Evolutionary conservation across 2,329 filamentous ascomycete genomes (phyloP).

Genomic region (Scedosporium aurantiacum): DNA sequence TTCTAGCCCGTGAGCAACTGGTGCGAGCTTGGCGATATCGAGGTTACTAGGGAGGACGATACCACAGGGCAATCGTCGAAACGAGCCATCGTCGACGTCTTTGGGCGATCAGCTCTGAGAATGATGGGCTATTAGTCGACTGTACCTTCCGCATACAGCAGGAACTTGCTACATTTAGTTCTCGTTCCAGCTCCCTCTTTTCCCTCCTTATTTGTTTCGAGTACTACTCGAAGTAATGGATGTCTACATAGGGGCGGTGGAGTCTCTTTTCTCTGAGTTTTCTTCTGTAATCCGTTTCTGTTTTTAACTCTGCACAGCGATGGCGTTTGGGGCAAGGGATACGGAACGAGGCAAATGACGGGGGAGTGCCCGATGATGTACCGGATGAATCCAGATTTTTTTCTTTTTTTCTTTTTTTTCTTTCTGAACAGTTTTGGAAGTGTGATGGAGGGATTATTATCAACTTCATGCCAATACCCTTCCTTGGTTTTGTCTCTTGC

Average conservation of each 20-base stretch:
- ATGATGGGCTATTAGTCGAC: background rate
- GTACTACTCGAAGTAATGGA: background rate
- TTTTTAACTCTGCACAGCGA: constrained; percentile 20
- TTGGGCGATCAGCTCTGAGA: background rate
- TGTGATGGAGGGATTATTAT: constrained; percentile 4
- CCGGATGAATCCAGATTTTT: background rate
- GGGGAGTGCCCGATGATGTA: background rate
- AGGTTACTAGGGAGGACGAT: constrained; percentile 8
- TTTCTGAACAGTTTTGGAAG: background rate
- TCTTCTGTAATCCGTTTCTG: constrained; percentile 6
- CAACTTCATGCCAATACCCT: background rate
- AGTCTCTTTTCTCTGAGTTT: constrained; percentile 8
- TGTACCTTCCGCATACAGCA: background rate
- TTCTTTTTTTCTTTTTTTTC: background rate
- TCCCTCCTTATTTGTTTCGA: constrained; percentile 8
- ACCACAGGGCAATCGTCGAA: background rate
- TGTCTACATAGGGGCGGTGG: background rate
- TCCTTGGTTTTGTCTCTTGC: background rate
- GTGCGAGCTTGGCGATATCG: constrained; percentile 43
- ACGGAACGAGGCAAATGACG: background rate
- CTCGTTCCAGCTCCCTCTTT: background rate
- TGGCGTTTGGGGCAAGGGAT: constrained; percentile 17
- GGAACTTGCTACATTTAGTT: constrained; percentile 9
- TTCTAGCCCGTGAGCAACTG: constrained; percentile 54
- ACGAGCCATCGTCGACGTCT: background rate